Conservation (phyloP, 139 green algal species). For the Spirogloea muscicola region DNA sequence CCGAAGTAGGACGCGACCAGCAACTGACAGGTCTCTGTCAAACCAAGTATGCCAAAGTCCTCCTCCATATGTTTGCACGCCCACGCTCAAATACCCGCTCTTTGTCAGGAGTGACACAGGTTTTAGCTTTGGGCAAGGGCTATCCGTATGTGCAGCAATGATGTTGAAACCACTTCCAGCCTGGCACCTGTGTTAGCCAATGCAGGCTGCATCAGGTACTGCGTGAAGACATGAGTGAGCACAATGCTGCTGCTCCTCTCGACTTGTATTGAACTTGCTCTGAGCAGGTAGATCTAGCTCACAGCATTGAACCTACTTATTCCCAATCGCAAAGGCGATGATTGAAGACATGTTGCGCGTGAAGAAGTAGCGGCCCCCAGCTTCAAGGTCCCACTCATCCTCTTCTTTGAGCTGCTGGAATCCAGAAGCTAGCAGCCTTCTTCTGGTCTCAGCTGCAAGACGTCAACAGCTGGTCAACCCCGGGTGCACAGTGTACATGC, state of each 20-base stretch:
- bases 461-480: too few relatives aligned
- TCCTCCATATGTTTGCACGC: conserved; percentile 88
- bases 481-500: too few relatives aligned
- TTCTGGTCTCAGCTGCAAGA: conserved; percentile 7
- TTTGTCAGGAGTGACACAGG: conserved; percentile 62
- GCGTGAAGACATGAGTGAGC: too few relatives aligned
- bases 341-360: conserved; percentile 88
- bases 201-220: too few relatives aligned
- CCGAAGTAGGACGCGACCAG: conserved; percentile 51
- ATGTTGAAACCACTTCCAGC: conserved; percentile 76
- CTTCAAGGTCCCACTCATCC: conserved; percentile 38
- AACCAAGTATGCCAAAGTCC: conserved; percentile 98
- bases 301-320: conserved; percentile 43
- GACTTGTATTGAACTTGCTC: too few relatives aligned
- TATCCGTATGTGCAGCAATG: conserved; percentile 91
- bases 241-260: too few relatives aligned
- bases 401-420: conserved; percentile 34
- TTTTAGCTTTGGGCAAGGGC: conserved; percentile 57
- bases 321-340: conserved; percentile 77
- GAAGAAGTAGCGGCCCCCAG: conserved; percentile 82
- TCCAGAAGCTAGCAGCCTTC: conserved; percentile 13
- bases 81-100: conserved; percentile 70
- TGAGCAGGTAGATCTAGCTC: too few relatives aligned
- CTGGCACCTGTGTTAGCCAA: conserved; percentile 20
- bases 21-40: conserved; percentile 88